Conservation (phyloP, 495 filamentous ascomycete species). For the Tuber microsphaerosporum region DNA sequence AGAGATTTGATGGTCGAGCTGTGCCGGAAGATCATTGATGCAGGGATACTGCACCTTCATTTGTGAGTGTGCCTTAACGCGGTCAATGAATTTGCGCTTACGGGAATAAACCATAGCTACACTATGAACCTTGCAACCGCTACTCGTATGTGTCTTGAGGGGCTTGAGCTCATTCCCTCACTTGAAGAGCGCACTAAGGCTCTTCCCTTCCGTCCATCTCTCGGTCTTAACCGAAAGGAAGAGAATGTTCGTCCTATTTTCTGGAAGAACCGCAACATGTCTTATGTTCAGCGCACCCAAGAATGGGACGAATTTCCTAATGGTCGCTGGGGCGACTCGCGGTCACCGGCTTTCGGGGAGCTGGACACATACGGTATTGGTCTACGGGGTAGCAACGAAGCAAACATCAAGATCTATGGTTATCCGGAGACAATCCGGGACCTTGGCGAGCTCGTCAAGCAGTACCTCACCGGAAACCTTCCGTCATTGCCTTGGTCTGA, state of each 20-base stretch:
- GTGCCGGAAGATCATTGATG: constrained; percentile 72
- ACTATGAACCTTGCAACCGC: constrained; percentile 98
- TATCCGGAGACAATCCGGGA: constrained; percentile 71
- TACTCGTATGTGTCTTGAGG: constrained; percentile 86
- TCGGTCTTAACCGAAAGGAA: constrained; percentile 74
- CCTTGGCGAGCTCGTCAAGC: constrained; percentile 71
- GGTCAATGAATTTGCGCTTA: constrained; percentile 15
- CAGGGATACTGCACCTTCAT: constrained; percentile 81
- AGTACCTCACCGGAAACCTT: constrained; percentile 71
- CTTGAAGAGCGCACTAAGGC: constrained; percentile 66
- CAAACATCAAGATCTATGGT: constrained; percentile 93
- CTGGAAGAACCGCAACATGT: constrained; percentile 95
- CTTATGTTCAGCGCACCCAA: constrained; percentile 88
- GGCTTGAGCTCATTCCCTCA: constrained; percentile 72
- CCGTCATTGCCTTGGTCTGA: constrained; percentile 93
- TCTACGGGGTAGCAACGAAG: constrained; percentile 92
- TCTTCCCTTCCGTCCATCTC: constrained; percentile 90
- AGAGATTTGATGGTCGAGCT: constrained; percentile 85
- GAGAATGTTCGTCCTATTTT: constrained; percentile 99
- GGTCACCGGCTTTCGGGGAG: constrained; percentile 94
- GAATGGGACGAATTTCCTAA: constrained; percentile 99
- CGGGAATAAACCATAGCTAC: constrained; percentile 51
- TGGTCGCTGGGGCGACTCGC: constrained; percentile 95
- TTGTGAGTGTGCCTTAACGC: constrained; percentile 53
- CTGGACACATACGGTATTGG: constrained; percentile 93